These are phyloP conservation scores for Prunella vulgaris DNA, from an alignment of 257 asterid genomes.

Conservation along the genomic window DNA sequence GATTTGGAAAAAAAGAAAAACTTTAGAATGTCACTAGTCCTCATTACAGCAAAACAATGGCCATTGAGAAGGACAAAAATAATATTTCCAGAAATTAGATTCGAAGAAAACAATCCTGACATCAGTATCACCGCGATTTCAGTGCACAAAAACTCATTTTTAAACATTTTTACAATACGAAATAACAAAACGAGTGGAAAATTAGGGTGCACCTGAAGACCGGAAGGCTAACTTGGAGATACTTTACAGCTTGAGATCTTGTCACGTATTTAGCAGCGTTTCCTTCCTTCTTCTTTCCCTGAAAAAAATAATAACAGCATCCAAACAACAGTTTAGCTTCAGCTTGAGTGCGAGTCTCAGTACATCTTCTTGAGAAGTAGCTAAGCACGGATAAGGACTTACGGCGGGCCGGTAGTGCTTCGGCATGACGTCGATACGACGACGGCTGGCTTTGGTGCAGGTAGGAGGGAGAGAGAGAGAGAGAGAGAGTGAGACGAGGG, in stretches of 20 bases:
- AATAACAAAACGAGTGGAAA: neutral
- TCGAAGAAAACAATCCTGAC: neutral
- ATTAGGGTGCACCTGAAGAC: slow-evolving; percentile 58
- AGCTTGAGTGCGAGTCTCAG: neutral
- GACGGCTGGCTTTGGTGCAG: neutral
- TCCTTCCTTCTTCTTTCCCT: slow-evolving; percentile 99
- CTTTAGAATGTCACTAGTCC: neutral
- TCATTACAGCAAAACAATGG: neutral
- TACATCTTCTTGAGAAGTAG: neutral
- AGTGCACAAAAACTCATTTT: neutral
- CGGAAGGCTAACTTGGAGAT: slow-evolving; percentile 83
- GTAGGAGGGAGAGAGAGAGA: neutral
- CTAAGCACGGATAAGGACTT: slow-evolving; percentile 14
- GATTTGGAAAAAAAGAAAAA: neutral
- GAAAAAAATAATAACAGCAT: neutral
- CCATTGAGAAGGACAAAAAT: neutral
- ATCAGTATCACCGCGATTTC: neutral
- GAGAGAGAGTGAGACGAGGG: slow-evolving; percentile 17
- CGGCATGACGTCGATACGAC: slow-evolving; percentile 37
- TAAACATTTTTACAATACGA: neutral
- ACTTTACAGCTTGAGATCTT: slow-evolving; percentile 76
- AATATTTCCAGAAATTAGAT: neutral
- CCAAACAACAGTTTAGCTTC: neutral
- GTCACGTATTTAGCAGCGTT: slow-evolving; percentile 90
- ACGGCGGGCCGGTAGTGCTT: slow-evolving; percentile 60